These are phyloP conservation scores for Fusarium ramigenum DNA, from an alignment of 2,329 filamentous ascomycete species.

Conservation along the genomic window DNA sequence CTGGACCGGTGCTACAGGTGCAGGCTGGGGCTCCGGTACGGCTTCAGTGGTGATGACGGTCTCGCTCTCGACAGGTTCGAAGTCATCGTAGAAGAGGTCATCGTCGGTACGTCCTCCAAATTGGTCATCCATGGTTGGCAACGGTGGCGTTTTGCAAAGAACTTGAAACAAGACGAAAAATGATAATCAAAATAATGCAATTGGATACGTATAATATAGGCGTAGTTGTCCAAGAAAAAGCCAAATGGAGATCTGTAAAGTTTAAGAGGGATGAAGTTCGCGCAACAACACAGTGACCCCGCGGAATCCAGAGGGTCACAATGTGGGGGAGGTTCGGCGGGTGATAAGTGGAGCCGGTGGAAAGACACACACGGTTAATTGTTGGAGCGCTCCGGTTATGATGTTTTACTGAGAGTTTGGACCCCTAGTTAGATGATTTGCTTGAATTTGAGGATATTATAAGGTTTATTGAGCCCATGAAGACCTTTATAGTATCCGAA, in stretches of 20 bases:
- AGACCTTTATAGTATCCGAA: background rate
- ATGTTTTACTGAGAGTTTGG: background rate
- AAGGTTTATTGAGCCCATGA: background rate
- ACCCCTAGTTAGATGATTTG: background rate
- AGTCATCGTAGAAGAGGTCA: conserved; percentile 70
- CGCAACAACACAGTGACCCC: conserved; percentile 36
- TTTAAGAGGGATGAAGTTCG: conserved; percentile 1
- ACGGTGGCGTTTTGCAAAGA: background rate
- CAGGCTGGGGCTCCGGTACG: conserved; percentile 10
- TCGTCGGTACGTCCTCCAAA: conserved; percentile 70
- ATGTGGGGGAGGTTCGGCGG: conserved; percentile 6
- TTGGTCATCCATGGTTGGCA: conserved; percentile 64
- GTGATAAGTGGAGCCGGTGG: conserved; percentile 4
- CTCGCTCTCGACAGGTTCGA: conserved; percentile 61
- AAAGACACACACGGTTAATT: background rate
- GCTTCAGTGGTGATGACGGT: conserved; percentile 41
- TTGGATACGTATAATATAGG: background rate
- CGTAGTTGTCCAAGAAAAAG: background rate
- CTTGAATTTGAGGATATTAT: background rate
- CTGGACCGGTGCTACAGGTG: background rate
- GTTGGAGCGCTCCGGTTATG: background rate
- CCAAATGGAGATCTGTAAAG: background rate
- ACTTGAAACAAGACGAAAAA: background rate
- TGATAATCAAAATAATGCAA: background rate
- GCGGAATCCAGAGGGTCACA: conserved; percentile 13